Conservation (phyloP, 768 basidiomycete species). For the Daedaleopsis sinensis region DNA sequence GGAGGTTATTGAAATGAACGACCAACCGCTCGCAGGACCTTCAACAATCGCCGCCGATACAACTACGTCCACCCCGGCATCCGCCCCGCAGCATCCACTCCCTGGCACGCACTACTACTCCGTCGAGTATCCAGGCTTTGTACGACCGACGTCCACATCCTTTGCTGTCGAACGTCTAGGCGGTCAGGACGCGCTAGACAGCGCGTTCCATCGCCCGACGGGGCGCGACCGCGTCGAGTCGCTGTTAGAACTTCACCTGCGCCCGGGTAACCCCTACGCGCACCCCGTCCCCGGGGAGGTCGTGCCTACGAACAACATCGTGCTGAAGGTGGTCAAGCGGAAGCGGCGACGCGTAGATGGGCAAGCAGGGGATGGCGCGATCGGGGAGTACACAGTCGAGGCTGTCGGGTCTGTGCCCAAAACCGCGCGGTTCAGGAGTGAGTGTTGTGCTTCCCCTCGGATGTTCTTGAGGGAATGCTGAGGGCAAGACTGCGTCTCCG, state of each 20-base stretch:
- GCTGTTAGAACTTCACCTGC: conserved; percentile 75
- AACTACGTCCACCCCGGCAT: conserved; percentile 6
- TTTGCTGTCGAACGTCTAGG: conserved; percentile 68
- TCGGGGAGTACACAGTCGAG: conserved; percentile 76
- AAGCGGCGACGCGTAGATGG: conserved; percentile 48
- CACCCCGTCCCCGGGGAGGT: conserved; percentile 87
- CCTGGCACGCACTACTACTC: conserved; percentile 70
- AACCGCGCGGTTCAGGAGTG: conserved; percentile 90
- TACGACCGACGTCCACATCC: conserved; percentile 61
- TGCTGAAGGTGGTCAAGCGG: conserved; percentile 82
- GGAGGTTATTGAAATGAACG: neutral
- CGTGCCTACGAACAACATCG: conserved; percentile 74
- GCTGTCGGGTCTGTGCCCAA: conserved; percentile 77
- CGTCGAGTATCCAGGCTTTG: conserved; percentile 91
- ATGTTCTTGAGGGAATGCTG: neutral
- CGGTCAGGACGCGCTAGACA: conserved; percentile 70
- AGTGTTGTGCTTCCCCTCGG: conserved; percentile 32
- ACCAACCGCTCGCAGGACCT: conserved; percentile 11
- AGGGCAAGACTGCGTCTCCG: neutral
- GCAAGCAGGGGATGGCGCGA: conserved; percentile 31
- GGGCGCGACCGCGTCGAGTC: conserved; percentile 54
- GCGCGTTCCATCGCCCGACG: conserved; percentile 72
- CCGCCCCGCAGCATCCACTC: conserved; percentile 47
- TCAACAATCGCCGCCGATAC: conserved; percentile 10
- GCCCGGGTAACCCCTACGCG: conserved; percentile 73